phyloP scores from a whole-genome alignment of 345 rosid genomes.

The Jatropha curcas region DNA sequence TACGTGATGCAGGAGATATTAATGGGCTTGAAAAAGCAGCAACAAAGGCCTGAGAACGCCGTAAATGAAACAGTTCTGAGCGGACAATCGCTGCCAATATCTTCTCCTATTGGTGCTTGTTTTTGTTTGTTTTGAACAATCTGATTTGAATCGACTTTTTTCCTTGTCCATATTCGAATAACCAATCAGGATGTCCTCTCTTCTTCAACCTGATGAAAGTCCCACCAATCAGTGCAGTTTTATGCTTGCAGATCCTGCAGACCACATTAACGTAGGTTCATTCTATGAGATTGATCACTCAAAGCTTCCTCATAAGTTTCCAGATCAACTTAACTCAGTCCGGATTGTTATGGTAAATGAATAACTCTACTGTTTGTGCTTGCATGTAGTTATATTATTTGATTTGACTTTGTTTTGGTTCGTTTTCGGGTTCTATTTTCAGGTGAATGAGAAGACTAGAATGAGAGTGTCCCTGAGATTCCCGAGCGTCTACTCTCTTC shows the following conservation, averaged over 20 bases:
- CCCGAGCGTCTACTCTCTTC: constrained; percentile 62
- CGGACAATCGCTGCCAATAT: constrained; percentile 22
- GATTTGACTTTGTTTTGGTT: not conserved
- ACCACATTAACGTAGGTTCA: constrained; percentile 59
- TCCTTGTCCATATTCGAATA: not conserved
- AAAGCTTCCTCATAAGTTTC: constrained; percentile 50
- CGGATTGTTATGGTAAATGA: constrained; percentile 67
- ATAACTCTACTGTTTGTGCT: not conserved
- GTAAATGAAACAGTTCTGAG: constrained; percentile 16
- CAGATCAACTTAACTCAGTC: constrained; percentile 56
- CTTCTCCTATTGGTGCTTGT: not conserved
- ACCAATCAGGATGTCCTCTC: not conserved
- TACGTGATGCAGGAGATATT: constrained; percentile 19
- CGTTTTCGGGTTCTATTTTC: not conserved
- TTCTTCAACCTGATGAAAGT: not conserved
- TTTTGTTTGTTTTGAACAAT: not conserved
- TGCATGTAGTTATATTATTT: not conserved
- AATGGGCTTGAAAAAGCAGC: constrained; percentile 26
- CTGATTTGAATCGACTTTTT: not conserved
- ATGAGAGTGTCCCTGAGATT: constrained; percentile 60
- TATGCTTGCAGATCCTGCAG: constrained; percentile 37
- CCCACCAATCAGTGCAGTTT: not conserved
- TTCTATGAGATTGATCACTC: constrained; percentile 74
- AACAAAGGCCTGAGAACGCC: constrained; percentile 22
- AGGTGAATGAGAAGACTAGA: constrained; percentile 71